Conservation (phyloP, 352 stramenopile species). For the Phytopythium helicoides region DNA sequence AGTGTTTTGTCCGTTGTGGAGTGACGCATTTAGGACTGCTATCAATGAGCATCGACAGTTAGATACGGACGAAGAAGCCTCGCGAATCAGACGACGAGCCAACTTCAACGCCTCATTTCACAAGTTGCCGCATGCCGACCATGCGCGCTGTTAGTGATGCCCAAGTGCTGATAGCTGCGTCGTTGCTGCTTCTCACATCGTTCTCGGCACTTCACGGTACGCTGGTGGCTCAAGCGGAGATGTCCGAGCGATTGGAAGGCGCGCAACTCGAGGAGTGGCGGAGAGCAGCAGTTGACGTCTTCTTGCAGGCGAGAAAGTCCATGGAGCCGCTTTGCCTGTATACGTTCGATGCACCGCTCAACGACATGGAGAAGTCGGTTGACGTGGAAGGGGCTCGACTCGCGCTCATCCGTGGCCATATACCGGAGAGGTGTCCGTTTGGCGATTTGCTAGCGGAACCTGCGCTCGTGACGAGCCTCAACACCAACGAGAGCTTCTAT, state of each 20-base stretch:
- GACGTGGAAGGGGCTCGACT: neutral
- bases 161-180: too few species aligned
- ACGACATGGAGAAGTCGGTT: slow-evolving; percentile 3
- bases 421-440: slow-evolving; percentile 44
- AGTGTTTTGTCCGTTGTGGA: too few species aligned
- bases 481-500: slow-evolving; percentile 16
- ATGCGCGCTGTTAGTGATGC: too few species aligned
- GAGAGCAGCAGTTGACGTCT: slow-evolving; percentile 12
- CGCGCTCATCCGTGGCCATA: neutral
- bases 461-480: slow-evolving; percentile 42
- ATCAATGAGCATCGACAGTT: too few species aligned
- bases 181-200: too few species aligned
- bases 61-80: too few species aligned
- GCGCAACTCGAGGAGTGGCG: slow-evolving; percentile 5
- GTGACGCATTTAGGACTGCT: too few species aligned
- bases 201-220: too few species aligned
- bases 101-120: slow-evolving; percentile 2
- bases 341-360: slow-evolving; percentile 15
- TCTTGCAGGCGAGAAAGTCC: slow-evolving; percentile 14
- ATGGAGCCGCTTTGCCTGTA: slow-evolving; percentile 39
- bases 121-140: neutral
- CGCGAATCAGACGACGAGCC: slow-evolving; percentile 6
- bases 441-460: slow-evolving; percentile 52
- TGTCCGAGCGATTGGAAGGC: neutral
- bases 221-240: neutral